phyloP scores from a whole-genome alignment of 306 rosid species.

The Castanea mollissima region DNA sequence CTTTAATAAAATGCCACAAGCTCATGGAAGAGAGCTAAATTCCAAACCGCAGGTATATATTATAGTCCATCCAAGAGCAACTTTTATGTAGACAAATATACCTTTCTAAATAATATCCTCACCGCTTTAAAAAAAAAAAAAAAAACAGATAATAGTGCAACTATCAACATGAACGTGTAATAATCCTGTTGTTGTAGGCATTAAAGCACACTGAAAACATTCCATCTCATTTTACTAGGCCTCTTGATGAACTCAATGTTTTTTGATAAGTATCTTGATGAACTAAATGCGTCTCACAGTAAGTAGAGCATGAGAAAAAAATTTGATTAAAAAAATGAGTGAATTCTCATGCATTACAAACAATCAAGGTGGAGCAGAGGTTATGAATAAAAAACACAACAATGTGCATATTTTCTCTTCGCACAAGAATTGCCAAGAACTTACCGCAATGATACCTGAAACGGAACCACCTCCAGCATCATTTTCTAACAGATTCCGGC shows the following conservation, averaged over 20 bases:
- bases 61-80: not conserved
- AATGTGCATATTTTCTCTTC: not conserved
- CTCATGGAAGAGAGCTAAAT: too few relatives aligned
- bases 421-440: slow-evolving; percentile 21
- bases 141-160: too few relatives aligned
- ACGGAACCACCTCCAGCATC: slow-evolving; percentile 95
- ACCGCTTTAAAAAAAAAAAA: too few relatives aligned
- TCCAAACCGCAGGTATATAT: too few relatives aligned
- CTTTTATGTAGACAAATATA: not conserved
- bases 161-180: too few relatives aligned
- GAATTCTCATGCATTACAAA: not conserved
- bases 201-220: not conserved
- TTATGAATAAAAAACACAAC: not conserved
- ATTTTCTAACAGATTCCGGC: slow-evolving; percentile 94
- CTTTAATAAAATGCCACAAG: too few relatives aligned
- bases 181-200: not conserved
- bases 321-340: not conserved
- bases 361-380: not conserved
- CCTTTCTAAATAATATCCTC: not conserved
- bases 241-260: not conserved
- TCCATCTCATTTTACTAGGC: slow-evolving; percentile 1
- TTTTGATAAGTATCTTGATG: not conserved
- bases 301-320: not conserved
- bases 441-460: slow-evolving; percentile 73
- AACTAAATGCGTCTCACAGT: too few relatives aligned